Base-by-base conservation (phyloP, 768 basidiomycete species). In the Phlebiopsis gigantea region DNA sequence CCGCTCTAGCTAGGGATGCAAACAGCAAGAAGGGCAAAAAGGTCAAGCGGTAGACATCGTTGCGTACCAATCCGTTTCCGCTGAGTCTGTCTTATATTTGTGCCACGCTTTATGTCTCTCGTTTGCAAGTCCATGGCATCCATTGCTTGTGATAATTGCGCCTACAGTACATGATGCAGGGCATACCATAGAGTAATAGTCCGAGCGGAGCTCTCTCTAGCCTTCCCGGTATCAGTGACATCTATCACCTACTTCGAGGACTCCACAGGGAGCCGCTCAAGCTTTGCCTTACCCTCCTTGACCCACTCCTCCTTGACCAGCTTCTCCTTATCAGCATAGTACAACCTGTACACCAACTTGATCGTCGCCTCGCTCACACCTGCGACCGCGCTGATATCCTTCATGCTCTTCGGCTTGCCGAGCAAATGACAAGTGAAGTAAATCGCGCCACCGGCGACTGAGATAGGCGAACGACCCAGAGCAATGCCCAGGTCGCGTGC, bases 401-500 rank as follows among this genome's bases (percentile, higher is more conserved):
- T 84, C 47, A 88, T 79, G 22, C 84, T 79, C 72, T 90, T 92
- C 25, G 74, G 65, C 65, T 84, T 82, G 53, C 87, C 91, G 65
- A 95, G 77, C 43, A 98, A 68, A 62, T 87, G 79, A 66, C 90
- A 90, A 28, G 91, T 90, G 73, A 98, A 98, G 75, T 89, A 93
- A 58, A 99, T 93, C 19, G 93, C 91, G 41, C 92, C 93, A 42
- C 93, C 92, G n/a, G 96, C 97, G 62, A 99, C 94, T n/a, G 97
- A 97, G 51, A 98, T 90, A 1, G 96, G 96, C 65, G 87, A 92
- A 59, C 97, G 79, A 24, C 97, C 97, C 67, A 94, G 93, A 30
- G 94, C 93, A 59, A 96, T 88, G 43, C 92, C 91, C 62, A 88
- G 80, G 60, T 88, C 80, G 52, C 92, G 82, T 14, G 90, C 90